Base-by-base conservation (phyloP, 2,329 filamentous ascomycete species). In the Nemania abortiva region DNA sequence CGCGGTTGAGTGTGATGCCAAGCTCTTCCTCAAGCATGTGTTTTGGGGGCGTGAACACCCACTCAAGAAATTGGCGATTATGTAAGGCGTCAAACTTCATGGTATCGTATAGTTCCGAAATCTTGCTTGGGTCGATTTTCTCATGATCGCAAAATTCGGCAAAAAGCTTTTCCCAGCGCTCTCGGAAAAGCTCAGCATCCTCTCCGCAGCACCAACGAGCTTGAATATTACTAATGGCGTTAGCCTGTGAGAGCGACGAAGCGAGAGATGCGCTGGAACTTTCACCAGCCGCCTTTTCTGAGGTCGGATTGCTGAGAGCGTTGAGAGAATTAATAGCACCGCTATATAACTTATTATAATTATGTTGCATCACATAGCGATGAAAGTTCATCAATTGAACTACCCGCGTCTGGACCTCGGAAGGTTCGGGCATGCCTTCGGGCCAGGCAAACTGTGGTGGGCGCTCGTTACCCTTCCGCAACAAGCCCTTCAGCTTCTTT, bases 81-180 rank as follows among this genome's bases (percentile, higher is more conserved):
- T 99, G 97, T 15, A 99, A 86, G 0, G 96, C 96, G 79, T 99
- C 96, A 73, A 98, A 99, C 81, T 99, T 99, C 96, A 99, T 98
- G 22, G 95, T 98, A 80, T 99, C 96, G 80, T 99, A 99, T 2
- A 99, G 87, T 82, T 99, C 96, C 5, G 94, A 98, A 70, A 99
- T 95, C 84, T 99, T 99, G 85, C 95, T 97, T 20, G 97, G 97
- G 80, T 99, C 96, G 20, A 98, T 94, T 84, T 99, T 99, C 77
- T 99, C 96, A 1, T 93, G 92, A 79, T 99, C 97, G 73, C 92
- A 96, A 77, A 99, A 99, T 78, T 99, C 96, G 56, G 91, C 89
- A 81, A 99, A 99, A 1, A 99, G 87, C 83, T 99, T 99, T 82
- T 98, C 96, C 96, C 96, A 99, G 34, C 96, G 89, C 80, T 99